Base-by-base conservation (phyloP, 1,284 basidiomycete genomes). In the Moesziomyces sp. region DNA sequence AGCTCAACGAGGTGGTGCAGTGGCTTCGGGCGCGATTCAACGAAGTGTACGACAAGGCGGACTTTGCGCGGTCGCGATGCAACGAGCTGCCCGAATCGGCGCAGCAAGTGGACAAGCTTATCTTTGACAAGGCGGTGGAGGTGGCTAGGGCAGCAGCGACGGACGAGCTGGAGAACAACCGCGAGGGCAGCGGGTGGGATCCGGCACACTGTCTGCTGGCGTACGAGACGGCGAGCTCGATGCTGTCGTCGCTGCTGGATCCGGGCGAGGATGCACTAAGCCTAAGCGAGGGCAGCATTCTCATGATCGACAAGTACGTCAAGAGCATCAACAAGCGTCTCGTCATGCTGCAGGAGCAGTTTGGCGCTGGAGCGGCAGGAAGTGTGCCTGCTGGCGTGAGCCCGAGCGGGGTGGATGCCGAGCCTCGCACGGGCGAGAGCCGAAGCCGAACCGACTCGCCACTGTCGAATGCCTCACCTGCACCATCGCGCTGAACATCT, bases 161-260 rank as follows among this genome's bases (percentile, higher is more conserved):
- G 28, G 93, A 94, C 80, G 96, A 99, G 83, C 88, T 98, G 0
- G 87, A 92, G 23, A 80, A 79, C 56, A 79, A 83, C 38, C 73
- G 75, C n/a, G 68, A 74, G 8, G 68, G 69, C 3, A 48, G 53
- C 24, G 92, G 93, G 74, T 91, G 93, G 21, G 92, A 94, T 72
- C 79, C 85, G 5, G 58, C 81, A 28, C 91, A 92, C 76, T 97
- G 94, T 82, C 92, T 97, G 85, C 91, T 92, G 80, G 88, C 95
- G 40, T 99, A 99, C 85, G 95, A 97, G 82, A 93, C 93, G 69
- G 93, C 94, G 0, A 85, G 97, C 19, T 96, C 93, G 91, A 92
- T 95, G 82, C 86, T 99, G 26, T 92, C 93, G 74, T 92, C 93
- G 0, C 87, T 98, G 6, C 90, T 96, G 79, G 96, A 99, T 82